Percentiles rank a stretch among this genome's conserved stretches.
Evolutionary conservation across 805 yeast genomes (phyloP).

Genomic region (Ogataea angusta): DNA sequence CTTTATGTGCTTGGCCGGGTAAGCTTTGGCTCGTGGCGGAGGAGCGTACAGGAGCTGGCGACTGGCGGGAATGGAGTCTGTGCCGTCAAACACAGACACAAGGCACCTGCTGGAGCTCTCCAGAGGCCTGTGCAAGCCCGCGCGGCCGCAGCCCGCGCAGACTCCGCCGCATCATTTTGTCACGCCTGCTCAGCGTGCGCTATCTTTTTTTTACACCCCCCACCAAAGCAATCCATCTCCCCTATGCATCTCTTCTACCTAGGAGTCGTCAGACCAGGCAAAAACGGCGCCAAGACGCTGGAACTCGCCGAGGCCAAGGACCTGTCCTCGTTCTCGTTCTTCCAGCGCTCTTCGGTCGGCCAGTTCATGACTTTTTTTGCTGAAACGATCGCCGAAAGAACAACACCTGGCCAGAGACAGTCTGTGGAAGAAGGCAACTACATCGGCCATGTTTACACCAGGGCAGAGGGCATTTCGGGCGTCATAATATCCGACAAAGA

Average conservation of each 20-base stretch:
- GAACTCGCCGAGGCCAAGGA: conserved; percentile 82
- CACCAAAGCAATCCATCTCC: conserved; percentile 7
- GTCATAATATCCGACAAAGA: conserved; percentile 92
- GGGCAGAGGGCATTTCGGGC: conserved; percentile 89
- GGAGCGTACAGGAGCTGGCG: too few species aligned
- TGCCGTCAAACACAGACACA: background rate
- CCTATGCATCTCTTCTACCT: conserved; percentile 87
- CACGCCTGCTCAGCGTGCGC: background rate
- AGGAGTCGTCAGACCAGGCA: conserved; percentile 68
- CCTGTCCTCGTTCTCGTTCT: conserved; percentile 80
- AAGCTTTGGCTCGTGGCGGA: background rate
- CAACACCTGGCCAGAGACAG: conserved; percentile 87
- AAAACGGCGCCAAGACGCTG: conserved; percentile 53
- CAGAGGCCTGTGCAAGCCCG: too few species aligned
- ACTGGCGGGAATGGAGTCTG: background rate
- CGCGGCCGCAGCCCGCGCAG: too few species aligned
- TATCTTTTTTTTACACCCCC: conserved; percentile 4
- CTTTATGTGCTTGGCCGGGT: conserved; percentile 13
- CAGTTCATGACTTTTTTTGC: conserved; percentile 95
- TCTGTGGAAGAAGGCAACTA: conserved; percentile 89
- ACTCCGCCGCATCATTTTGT: background rate
- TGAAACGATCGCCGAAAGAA: conserved; percentile 85
- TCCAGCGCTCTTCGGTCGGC: conserved; percentile 69
- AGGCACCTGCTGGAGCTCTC: too few species aligned
- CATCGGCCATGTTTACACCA: conserved; percentile 86